These are phyloP conservation scores for Bipolaris victoriae DNA, from an alignment of 2,329 filamentous ascomycete genomes.

Conservation along the genomic window DNA sequence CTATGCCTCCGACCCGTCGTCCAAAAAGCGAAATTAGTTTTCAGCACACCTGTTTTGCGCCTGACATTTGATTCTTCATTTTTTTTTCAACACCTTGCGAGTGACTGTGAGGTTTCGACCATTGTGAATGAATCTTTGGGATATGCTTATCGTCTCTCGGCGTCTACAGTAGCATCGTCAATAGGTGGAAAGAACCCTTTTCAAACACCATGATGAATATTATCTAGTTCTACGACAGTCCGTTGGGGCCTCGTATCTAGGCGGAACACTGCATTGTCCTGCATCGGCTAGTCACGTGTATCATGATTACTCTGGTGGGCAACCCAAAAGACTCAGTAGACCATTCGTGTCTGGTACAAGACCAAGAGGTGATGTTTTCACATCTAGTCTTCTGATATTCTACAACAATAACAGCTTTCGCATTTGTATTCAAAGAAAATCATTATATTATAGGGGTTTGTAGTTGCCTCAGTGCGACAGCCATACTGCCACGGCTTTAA, in stretches of 20 bases:
- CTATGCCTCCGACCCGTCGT: slow-evolving; percentile 46
- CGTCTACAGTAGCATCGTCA: too few species aligned
- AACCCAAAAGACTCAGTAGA: not conserved
- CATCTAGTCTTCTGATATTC: not conserved
- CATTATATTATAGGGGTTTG: not conserved
- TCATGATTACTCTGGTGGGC: not conserved
- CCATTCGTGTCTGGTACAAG: not conserved
- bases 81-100: not conserved
- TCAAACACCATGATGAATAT: not conserved
- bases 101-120: not conserved
- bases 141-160: not conserved
- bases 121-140: not conserved
- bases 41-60: too few species aligned
- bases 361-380: not conserved
- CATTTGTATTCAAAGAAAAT: not conserved
- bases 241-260: not conserved
- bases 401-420: not conserved
- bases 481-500: not conserved
- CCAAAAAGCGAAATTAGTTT: slow-evolving; percentile 36
- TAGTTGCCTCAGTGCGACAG: not conserved
- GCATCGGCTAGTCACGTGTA: not conserved
- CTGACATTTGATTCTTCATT: not conserved
- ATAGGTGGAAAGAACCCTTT: not conserved
- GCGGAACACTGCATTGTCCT: not conserved
- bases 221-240: not conserved